These are phyloP conservation scores for Tolypocladium amazonense DNA, from an alignment of 2,329 filamentous ascomycete genomes.

Conservation along the genomic window DNA sequence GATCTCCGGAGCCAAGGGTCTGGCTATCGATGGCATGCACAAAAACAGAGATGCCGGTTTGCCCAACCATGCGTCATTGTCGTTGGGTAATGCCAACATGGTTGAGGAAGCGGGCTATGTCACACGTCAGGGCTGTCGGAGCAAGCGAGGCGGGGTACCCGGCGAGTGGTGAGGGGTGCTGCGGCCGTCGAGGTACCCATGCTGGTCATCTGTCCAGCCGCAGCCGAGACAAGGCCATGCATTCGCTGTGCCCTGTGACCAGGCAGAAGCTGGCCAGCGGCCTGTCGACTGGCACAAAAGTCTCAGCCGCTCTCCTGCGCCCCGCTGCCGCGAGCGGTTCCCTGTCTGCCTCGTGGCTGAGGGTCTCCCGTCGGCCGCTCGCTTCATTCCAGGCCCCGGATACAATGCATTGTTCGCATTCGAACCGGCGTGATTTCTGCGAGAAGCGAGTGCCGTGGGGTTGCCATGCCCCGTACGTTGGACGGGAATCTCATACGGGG, in stretches of 20 bases:
- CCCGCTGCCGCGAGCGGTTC: not conserved
- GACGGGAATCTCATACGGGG: too few relatives aligned
- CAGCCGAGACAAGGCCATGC: not conserved
- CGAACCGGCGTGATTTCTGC: not conserved
- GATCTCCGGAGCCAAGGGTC: too few relatives aligned
- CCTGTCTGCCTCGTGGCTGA: not conserved
- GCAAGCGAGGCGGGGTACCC: not conserved
- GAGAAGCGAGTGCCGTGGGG: too few relatives aligned
- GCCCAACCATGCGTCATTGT: not conserved
- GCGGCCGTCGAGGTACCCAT: not conserved
- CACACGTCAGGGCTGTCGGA: not conserved
- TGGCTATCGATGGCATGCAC: not conserved
- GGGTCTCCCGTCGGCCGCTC: too few relatives aligned
- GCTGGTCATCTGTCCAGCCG: not conserved
- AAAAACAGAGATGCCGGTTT: not conserved
- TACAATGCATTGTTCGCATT: not conserved
- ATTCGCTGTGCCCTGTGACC: not conserved
- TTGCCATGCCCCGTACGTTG: too few relatives aligned
- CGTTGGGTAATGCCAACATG: not conserved
- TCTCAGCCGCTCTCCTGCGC: not conserved
- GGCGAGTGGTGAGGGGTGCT: not conserved
- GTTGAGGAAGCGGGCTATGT: not conserved
- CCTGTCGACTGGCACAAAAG: not conserved
- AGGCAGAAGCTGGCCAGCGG: not conserved
- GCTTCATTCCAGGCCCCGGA: not conserved